Conservation (phyloP, 257 asterid genomes). For the Nicotiana attenuata region DNA sequence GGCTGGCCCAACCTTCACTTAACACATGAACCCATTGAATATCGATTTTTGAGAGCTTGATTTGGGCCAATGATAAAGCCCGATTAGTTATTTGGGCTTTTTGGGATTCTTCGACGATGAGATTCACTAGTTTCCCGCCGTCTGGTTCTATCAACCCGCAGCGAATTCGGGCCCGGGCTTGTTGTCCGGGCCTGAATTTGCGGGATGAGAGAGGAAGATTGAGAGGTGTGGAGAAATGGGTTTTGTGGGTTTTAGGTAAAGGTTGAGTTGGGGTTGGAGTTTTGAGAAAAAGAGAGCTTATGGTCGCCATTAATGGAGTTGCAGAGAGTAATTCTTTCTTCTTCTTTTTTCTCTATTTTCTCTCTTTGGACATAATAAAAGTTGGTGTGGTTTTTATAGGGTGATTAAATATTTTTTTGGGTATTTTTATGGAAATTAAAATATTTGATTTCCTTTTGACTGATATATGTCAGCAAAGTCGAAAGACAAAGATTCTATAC, state of each 20-base stretch:
- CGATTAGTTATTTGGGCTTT: constrained; percentile 35
- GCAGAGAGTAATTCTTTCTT: constrained; percentile 5
- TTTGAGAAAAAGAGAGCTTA: constrained; percentile 61
- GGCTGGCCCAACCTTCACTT: constrained; percentile 99
- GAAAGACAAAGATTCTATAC: neutral
- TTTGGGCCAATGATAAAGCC: constrained; percentile 52
- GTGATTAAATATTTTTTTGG: constrained; percentile 3
- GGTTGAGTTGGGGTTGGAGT: constrained; percentile 19
- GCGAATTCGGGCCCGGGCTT: constrained; percentile 24
- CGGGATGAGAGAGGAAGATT: constrained; percentile 19
- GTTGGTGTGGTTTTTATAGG: neutral
- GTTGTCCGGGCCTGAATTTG: neutral
- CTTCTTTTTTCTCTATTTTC: neutral
- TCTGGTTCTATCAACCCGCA: constrained; percentile 69
- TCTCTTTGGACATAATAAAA: neutral
- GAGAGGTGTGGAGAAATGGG: constrained; percentile 32
- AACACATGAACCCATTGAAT: constrained; percentile 96
- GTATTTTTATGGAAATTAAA: constrained; percentile 15
- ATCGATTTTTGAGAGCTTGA: constrained; percentile 67
- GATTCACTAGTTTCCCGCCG: constrained; percentile 75
- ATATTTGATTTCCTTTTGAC: neutral
- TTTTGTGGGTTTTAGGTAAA: constrained; percentile 27
- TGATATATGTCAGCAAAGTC: neutral
- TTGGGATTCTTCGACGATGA: constrained; percentile 49
- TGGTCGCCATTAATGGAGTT: constrained; percentile 45